A percentile compares a stretch with the other conserved stretches of the same genome.
phyloP scores from a whole-genome alignment of 164 flowering plant genomes.

The Kingdonia uniflora region DNA sequence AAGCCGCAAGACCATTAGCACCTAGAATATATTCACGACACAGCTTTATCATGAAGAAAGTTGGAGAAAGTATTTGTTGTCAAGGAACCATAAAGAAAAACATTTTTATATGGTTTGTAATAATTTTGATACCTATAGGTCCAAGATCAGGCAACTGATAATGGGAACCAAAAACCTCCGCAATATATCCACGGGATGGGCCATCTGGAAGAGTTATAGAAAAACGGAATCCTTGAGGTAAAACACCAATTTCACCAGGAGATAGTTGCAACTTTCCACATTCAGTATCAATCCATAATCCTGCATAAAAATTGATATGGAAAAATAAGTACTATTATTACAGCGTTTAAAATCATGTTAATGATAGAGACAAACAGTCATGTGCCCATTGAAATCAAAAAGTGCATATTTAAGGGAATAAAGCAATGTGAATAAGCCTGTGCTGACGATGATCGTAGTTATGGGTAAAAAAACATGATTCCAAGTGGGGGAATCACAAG shows the following conservation, averaged over 20 bases:
- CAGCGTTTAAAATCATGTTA: too few relatives aligned
- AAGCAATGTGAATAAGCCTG: too few relatives aligned
- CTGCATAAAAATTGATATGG: conserved; percentile 17
- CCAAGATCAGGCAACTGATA: conserved; percentile 96
- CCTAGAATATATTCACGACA: conserved; percentile 40
- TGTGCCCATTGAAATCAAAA: too few relatives aligned
- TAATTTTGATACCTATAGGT: conserved; percentile 60
- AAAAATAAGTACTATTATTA: not conserved
- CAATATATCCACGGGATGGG: conserved; percentile 84
- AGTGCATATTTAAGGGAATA: too few relatives aligned
- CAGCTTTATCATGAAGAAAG: not conserved
- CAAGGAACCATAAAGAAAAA: not conserved
- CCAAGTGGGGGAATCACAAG: too few relatives aligned
- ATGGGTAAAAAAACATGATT: too few relatives aligned
- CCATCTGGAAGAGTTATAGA: conserved; percentile 74
- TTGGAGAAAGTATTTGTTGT: not conserved
- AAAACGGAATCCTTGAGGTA: conserved; percentile 94
- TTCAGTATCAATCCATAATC: conserved; percentile 82
- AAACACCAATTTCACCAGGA: conserved; percentile 81
- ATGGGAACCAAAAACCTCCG: conserved; percentile 87
- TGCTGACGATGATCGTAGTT: too few relatives aligned
- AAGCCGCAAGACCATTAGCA: conserved; percentile 92
- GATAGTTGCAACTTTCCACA: conserved; percentile 71
- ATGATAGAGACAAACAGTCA: too few relatives aligned
- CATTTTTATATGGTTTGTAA: not conserved